Percentiles rank a stretch among this genome's conserved stretches.
These are phyloP conservation scores for Mucor ambiguus DNA, from an alignment of 371 early-diverging fungal genomes.

Conservation along the genomic window DNA sequence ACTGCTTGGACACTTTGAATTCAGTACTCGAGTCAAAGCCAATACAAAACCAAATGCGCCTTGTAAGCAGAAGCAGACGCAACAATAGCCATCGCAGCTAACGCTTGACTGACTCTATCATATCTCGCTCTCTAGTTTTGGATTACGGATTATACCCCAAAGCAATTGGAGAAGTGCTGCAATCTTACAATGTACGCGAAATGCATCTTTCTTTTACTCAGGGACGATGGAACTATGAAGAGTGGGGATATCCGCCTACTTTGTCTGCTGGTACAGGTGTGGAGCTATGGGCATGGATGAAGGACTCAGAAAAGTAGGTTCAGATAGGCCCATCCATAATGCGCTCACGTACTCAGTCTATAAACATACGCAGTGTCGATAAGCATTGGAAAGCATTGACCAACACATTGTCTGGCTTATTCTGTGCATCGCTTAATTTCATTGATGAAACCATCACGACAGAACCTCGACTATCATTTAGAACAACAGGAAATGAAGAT, in stretches of 20 bases:
- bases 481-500: neutral
- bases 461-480: slow-evolving; percentile 71
- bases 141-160: slow-evolving; percentile 84
- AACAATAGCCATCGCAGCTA: neutral
- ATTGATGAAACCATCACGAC: slow-evolving; percentile 83
- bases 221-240: slow-evolving; percentile 83
- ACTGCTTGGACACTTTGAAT: slow-evolving; percentile 79
- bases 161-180: slow-evolving; percentile 82
- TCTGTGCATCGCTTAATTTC: slow-evolving; percentile 95
- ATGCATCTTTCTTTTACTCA: slow-evolving; percentile 90
- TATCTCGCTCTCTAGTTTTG: slow-evolving; percentile 39
- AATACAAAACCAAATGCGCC: slow-evolving; percentile 26
- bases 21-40: slow-evolving; percentile 55
- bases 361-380: slow-evolving; percentile 58
- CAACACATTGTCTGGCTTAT: slow-evolving; percentile 91
- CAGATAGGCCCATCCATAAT: neutral
- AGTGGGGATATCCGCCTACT: slow-evolving; percentile 74
- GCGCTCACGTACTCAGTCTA: neutral
- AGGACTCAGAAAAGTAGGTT: slow-evolving; percentile 45
- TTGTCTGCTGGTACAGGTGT: slow-evolving; percentile 74
- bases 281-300: slow-evolving; percentile 82
- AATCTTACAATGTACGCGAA: slow-evolving; percentile 72
- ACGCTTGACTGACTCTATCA: neutral
- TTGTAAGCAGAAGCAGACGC: slow-evolving; percentile 22
- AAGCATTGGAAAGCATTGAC: slow-evolving; percentile 83